Evolutionary conservation across 495 filamentous ascomycete species (phyloP).

Genomic region (Antarctomyces pellizariae): DNA sequence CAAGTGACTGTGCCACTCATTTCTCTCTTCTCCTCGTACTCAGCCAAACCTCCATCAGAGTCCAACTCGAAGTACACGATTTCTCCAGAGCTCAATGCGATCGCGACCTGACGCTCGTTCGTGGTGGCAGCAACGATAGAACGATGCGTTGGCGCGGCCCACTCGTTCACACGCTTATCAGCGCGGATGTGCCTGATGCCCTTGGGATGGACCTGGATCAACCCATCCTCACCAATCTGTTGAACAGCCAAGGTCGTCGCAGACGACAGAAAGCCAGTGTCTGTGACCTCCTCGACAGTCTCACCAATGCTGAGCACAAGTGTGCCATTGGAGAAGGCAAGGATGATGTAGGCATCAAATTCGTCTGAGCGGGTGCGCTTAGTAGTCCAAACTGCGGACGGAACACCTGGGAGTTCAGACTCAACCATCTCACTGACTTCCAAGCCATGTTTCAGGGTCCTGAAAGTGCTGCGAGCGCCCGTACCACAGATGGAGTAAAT

Average conservation of each 20-base stretch:
- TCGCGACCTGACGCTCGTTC: slow-evolving; percentile 79
- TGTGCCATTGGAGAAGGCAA: slow-evolving; percentile 45
- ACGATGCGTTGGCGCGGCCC: slow-evolving; percentile 78
- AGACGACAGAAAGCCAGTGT: slow-evolving; percentile 71
- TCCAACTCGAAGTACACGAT: slow-evolving; percentile 98
- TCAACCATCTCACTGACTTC: slow-evolving; percentile 87
- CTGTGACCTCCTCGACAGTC: slow-evolving; percentile 82
- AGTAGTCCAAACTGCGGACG: slow-evolving; percentile 84
- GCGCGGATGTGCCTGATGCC: slow-evolving; percentile 77
- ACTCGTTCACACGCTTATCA: slow-evolving; percentile 70
- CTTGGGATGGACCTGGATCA: slow-evolving; percentile 87
- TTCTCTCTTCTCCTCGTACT: slow-evolving; percentile 86
- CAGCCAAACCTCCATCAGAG: slow-evolving; percentile 65
- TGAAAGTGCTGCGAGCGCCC: slow-evolving; percentile 70
- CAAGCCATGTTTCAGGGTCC: slow-evolving; percentile 76
- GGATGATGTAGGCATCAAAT: slow-evolving; percentile 55
- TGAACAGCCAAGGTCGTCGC: slow-evolving; percentile 81
- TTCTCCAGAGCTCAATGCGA: slow-evolving; percentile 84
- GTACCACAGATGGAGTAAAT: slow-evolving; percentile 83
- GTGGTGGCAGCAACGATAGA: slow-evolving; percentile 91
- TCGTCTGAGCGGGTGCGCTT: slow-evolving; percentile 65
- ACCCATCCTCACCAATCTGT: slow-evolving; percentile 76
- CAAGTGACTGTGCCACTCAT: slow-evolving; percentile 94
- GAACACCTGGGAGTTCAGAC: slow-evolving; percentile 65
- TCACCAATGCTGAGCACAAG: slow-evolving; percentile 87